Evolutionary conservation across 2,329 filamentous ascomycete genomes (phyloP).

Genomic region (Diaporthe sp.): DNA sequence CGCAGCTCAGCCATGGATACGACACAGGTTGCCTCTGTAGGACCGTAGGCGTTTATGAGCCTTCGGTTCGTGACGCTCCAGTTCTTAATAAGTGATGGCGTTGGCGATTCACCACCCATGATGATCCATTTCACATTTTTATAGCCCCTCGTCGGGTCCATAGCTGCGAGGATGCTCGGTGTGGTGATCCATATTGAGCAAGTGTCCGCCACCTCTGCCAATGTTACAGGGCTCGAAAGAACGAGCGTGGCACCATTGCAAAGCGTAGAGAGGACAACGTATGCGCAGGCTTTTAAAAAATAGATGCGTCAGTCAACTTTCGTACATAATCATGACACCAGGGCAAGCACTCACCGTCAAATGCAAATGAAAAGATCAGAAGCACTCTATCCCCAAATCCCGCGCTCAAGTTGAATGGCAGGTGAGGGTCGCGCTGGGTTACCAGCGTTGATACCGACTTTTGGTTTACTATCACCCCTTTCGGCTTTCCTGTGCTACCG

Average conservation of each 20-base stretch:
- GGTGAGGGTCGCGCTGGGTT: not conserved
- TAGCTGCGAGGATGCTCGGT: not conserved
- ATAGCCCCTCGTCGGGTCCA: not conserved
- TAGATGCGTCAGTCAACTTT: too few relatives aligned
- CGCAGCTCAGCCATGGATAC: conserved; percentile 7
- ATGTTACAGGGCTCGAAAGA: not conserved
- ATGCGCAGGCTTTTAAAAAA: not conserved
- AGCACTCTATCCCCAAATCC: not conserved
- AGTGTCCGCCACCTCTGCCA: not conserved
- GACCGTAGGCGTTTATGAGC: not conserved
- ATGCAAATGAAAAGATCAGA: not conserved
- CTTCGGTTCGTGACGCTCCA: not conserved
- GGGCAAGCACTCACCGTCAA: not conserved
- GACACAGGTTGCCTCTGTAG: conserved; percentile 4
- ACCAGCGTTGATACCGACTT: conserved; percentile 8
- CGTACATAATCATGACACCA: accelerated
- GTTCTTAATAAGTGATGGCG: not conserved
- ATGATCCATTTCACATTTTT: not conserved
- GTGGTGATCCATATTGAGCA: conserved; percentile 13
- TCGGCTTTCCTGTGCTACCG: not conserved
- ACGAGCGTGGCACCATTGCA: conserved; percentile 1
- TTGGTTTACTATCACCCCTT: not conserved
- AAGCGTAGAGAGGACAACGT: not conserved
- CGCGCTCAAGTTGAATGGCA: conserved; percentile 1
- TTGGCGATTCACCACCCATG: not conserved